Conservation (phyloP, 495 filamentous ascomycete species). For the Glonium stellatum region DNA sequence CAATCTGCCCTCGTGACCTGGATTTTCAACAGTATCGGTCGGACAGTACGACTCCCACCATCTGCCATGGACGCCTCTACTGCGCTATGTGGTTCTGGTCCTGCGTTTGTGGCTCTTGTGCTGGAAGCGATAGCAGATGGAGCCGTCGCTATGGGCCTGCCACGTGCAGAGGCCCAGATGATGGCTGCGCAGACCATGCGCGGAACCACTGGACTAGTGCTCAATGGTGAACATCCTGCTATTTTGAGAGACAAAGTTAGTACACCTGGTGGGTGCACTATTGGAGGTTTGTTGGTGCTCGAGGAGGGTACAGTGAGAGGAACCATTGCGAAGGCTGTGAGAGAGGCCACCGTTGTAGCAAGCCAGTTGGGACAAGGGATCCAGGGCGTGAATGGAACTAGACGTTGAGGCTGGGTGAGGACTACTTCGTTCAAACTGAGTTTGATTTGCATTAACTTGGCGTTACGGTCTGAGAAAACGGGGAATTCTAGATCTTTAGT, state of each 20-base stretch:
- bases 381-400: constrained; percentile 44
- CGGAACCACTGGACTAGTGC: constrained; percentile 64
- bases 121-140: constrained; percentile 72
- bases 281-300: constrained; percentile 65
- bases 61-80: constrained; percentile 67
- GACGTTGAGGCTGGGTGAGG: constrained; percentile 24
- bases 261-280: constrained; percentile 76
- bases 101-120: constrained; percentile 72
- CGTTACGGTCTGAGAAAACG: neutral
- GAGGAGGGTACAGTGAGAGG: constrained; percentile 70
- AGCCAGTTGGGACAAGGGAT: constrained; percentile 55
- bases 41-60: constrained; percentile 57
- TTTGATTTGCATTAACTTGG: neutral
- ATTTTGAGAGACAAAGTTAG: constrained; percentile 69
- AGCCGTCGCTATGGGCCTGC: constrained; percentile 73
- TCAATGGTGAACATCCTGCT: constrained; percentile 69
- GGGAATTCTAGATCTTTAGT: neutral
- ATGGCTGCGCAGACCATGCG: constrained; percentile 77
- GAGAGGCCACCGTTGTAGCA: constrained; percentile 71
- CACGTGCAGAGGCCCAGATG: constrained; percentile 63
- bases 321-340: constrained; percentile 62
- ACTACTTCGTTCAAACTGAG: neutral
- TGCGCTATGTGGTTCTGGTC: constrained; percentile 68
- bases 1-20: constrained; percentile 57
- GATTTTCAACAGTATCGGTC: constrained; percentile 69